These are phyloP conservation scores for Fibroporia radiculosa DNA, from an alignment of 768 basidiomycete species.

Conservation along the genomic window DNA sequence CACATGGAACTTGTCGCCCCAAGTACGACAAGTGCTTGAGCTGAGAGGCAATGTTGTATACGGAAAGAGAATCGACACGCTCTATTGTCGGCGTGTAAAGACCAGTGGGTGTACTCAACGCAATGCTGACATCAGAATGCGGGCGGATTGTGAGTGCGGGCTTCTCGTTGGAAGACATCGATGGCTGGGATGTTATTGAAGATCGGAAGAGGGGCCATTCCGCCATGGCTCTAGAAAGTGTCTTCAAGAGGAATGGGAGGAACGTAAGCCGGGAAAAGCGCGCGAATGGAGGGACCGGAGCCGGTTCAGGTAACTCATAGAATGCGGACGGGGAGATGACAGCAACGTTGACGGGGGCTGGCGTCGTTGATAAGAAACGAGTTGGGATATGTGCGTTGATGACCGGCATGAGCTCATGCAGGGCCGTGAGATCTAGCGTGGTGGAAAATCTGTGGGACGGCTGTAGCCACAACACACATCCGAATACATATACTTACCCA, in stretches of 20 bases:
- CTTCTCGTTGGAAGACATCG: constrained; percentile 28
- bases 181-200: constrained; percentile 41
- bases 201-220: constrained; percentile 82
- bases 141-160: constrained; percentile 69
- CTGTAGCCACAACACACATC: no score
- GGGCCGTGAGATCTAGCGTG: constrained; percentile 62
- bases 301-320: constrained; percentile 30
- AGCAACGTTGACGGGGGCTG: constrained; percentile 22
- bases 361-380: constrained; percentile 35
- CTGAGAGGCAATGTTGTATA: constrained; percentile 54
- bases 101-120: constrained; percentile 73
- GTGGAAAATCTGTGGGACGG: constrained; percentile 52
- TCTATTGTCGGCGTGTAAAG: constrained; percentile 75
- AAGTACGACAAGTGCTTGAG: constrained; percentile 55
- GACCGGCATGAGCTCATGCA: constrained; percentile 53
- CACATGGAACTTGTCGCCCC: constrained; percentile 61
- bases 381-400: constrained; percentile 66
- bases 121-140: constrained; percentile 66
- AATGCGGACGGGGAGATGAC: constrained; percentile 33
- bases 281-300: constrained; percentile 39
- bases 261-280: constrained; percentile 67
- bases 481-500: constrained; percentile 38
- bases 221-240: constrained; percentile 69
- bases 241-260: constrained; percentile 79
- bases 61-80: constrained; percentile 41